Base-by-base conservation (phyloP, 192 early-diverging fungal genomes). In the Linnemannia exigua region DNA sequence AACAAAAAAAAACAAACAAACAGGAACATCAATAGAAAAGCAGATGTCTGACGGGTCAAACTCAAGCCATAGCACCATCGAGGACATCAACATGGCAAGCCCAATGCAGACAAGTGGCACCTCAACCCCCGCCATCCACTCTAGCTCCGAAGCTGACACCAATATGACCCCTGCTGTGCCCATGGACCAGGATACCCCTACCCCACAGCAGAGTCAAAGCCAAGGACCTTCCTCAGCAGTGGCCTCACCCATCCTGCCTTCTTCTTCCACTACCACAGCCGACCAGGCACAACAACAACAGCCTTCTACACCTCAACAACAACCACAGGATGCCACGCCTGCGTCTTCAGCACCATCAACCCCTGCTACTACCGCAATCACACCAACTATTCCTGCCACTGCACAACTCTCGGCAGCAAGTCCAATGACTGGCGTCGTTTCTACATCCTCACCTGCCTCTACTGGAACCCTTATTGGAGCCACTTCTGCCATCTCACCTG, bases 51-150 rank as follows among this genome's bases (percentile, higher is more conserved):
- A 85, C 73, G 67, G 72, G n/a, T 84, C 77, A 33, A 84, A 84
- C 72, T 79, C 82, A 33, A 85, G 77, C 48, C 17, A 80, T 61
- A 79, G 70, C 70, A 79, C 84, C 5, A 52, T 74, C 75, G 84
- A 86, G 79, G 84, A 86, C 66, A 51, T 75, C 54, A 80, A 66
- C 70, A 86, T 86, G 84, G 84, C 67, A 25, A 86, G 84, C 51
- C 83, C 83, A 11, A 77, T 79, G 12, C 74, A 51, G 12, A 50
- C 75, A 19, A 83, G 81, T 20, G 81, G 76, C 19, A 67, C 78
- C 47, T 70, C 75, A 41, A 80, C 84, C 4, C 78, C 84, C 36
- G 71, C 74, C 16, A 41, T 41, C 25, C 77, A 79, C 16, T 31
- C 31, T n/a, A 52, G 36, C 72, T 80, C 79, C 0, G 78, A 79